Conservation (phyloP, 805 yeast genomes). For the Lipomyces spencermartinsiae region DNA sequence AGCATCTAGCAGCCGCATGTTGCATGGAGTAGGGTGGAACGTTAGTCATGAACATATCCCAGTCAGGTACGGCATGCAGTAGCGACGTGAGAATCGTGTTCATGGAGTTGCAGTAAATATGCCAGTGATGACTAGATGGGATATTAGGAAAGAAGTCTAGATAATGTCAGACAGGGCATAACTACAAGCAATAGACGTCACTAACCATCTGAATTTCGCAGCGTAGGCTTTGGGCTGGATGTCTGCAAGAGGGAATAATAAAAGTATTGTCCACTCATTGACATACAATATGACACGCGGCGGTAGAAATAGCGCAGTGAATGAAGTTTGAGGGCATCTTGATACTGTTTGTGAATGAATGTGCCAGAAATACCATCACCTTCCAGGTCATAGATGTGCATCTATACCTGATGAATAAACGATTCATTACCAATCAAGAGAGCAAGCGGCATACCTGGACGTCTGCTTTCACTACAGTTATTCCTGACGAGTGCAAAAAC, state of each 20-base stretch:
- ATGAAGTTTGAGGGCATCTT: slow-evolving; percentile 39
- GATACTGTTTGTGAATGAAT: slow-evolving; percentile 38
- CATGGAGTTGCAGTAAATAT: slow-evolving; percentile 42
- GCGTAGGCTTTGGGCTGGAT: slow-evolving; percentile 37
- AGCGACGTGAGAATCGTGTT: slow-evolving; percentile 40
- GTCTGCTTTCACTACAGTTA: slow-evolving; percentile 44
- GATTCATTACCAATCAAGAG: background rate
- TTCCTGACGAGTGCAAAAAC: slow-evolving; percentile 39
- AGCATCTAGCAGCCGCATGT: slow-evolving; percentile 44
- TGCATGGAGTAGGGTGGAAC: slow-evolving; percentile 35
- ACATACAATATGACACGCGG: slow-evolving; percentile 44
- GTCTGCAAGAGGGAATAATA: slow-evolving; percentile 28
- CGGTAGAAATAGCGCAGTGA: slow-evolving; percentile 39
- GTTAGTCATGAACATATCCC: slow-evolving; percentile 45
- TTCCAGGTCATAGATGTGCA: slow-evolving; percentile 41
- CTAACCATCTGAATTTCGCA: slow-evolving; percentile 42
- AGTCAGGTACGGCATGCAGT: slow-evolving; percentile 41
- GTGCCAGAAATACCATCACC: slow-evolving; percentile 34
- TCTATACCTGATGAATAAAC: slow-evolving; percentile 13
- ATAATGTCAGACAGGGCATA: background rate
- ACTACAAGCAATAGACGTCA: background rate
- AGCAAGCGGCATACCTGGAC: slow-evolving; percentile 36
- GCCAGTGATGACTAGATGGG: slow-evolving; percentile 44
- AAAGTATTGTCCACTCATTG: slow-evolving; percentile 42
- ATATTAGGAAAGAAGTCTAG: slow-evolving; percentile 44